Evolutionary conservation across 331 rosid genomes (phyloP).

Genomic region (Rosa hybrid): DNA sequence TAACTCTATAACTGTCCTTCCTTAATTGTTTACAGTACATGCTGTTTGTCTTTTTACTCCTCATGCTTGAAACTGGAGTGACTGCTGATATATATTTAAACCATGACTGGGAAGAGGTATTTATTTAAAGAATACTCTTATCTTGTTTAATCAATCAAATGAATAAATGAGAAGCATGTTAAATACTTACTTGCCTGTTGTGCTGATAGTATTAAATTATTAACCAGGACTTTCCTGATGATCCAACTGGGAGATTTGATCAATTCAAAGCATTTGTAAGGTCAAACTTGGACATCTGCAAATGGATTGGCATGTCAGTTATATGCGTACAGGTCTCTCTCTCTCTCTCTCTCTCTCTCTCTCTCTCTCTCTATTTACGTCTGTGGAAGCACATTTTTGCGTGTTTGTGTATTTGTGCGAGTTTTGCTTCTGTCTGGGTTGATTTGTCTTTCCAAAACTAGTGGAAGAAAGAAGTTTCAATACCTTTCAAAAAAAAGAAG

Average conservation of each 20-base stretch:
- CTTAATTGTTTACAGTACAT: slow-evolving; percentile 64
- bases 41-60: slow-evolving; percentile 52
- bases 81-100: slow-evolving; percentile 66
- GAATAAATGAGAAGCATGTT: background rate
- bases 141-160: slow-evolving; percentile 6
- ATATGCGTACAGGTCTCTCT: slow-evolving; percentile 60
- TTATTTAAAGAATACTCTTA: background rate
- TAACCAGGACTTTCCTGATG: slow-evolving; percentile 75
- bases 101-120: slow-evolving; percentile 79
- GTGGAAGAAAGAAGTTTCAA: background rate
- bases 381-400: background rate
- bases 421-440: background rate
- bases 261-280: slow-evolving; percentile 62
- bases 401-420: background rate
- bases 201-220: slow-evolving; percentile 29
- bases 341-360: slow-evolving; percentile 27
- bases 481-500: too few species aligned
- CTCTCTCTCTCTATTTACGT: background rate
- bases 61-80: slow-evolving; percentile 76
- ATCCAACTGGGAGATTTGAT: slow-evolving; percentile 65
- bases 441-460: background rate
- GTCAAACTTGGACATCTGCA: slow-evolving; percentile 68
- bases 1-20: slow-evolving; percentile 5
- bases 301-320: slow-evolving; percentile 70
- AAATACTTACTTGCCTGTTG: slow-evolving; percentile 9